Evolutionary conservation across 495 filamentous ascomycete species (phyloP).

Genomic region (Aspergillus bertholletiae): DNA sequence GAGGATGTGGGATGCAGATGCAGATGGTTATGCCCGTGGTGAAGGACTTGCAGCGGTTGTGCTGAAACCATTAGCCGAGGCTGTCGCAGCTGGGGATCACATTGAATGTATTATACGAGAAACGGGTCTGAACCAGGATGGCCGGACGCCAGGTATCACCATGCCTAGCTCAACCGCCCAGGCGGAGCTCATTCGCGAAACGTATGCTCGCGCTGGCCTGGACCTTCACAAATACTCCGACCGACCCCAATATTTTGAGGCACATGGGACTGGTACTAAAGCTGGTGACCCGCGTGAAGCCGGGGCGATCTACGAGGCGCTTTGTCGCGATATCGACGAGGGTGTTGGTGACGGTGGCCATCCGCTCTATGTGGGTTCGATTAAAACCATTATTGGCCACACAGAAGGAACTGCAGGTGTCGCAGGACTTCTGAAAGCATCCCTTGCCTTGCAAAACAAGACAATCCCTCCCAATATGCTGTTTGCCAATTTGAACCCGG

Average conservation of each 20-base stretch:
- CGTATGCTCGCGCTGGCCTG: conserved; percentile 41
- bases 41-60: conserved; percentile 34
- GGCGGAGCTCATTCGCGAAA: conserved; percentile 40
- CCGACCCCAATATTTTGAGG: conserved; percentile 37
- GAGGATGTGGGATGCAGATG: conserved; percentile 26
- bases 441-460: conserved; percentile 43
- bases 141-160: conserved; percentile 46
- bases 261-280: conserved; percentile 39
- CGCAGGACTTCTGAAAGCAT: conserved; percentile 39
- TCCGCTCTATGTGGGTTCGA: conserved; percentile 41
- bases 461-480: conserved; percentile 56
- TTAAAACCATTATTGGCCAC: conserved; percentile 54
- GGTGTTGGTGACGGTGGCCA: neutral
- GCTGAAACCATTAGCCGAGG: conserved; percentile 29
- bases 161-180: conserved; percentile 52
- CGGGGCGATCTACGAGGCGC: conserved; percentile 25
- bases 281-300: conserved; percentile 43
- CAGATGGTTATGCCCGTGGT: conserved; percentile 42
- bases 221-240: conserved; percentile 15
- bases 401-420: conserved; percentile 56
- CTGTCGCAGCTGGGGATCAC: conserved; percentile 22
- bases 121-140: conserved; percentile 29
- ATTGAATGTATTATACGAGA: conserved; percentile 35
- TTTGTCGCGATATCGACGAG: too few relatives aligned
- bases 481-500: conserved; percentile 49